phyloP scores from a whole-genome alignment of 345 rosid genomes.

The Murraya paniculata region DNA sequence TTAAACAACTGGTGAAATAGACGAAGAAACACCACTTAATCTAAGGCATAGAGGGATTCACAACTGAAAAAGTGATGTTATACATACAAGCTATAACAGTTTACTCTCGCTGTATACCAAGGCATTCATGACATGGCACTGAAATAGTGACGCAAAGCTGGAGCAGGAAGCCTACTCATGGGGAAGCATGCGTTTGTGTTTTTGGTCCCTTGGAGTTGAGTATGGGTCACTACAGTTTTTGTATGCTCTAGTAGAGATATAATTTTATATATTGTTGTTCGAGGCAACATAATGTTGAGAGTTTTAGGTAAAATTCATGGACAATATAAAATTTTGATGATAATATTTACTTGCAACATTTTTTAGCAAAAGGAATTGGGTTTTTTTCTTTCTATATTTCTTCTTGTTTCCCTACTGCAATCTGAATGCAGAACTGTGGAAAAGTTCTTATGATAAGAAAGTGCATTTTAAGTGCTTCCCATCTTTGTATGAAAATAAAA shows the following conservation, averaged over 20 bases:
- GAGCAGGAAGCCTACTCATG: neutral
- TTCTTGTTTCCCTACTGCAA: no score
- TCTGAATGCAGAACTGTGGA: no score
- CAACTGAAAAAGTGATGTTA: neutral
- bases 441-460: no score
- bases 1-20: constrained; percentile 43
- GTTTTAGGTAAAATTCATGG: neutral
- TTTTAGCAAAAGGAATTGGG: neutral
- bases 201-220: neutral
- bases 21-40: constrained; percentile 3
- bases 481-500: no score
- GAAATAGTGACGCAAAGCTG: neutral
- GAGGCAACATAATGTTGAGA: neutral
- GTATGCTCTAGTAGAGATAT: neutral
- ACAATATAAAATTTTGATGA: neutral
- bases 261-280: neutral
- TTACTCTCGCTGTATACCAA: neutral
- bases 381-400: no score
- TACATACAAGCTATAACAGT: neutral
- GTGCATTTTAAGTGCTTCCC: no score
- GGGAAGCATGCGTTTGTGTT: neutral
- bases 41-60: no score
- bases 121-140: neutral
- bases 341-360: neutral
- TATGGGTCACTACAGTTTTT: neutral